Percentiles rank a stretch among this genome's conserved stretches.
These are phyloP conservation scores for Colletotrichum sp. DNA, from an alignment of 2,329 filamentous ascomycete species.

Conservation along the genomic window DNA sequence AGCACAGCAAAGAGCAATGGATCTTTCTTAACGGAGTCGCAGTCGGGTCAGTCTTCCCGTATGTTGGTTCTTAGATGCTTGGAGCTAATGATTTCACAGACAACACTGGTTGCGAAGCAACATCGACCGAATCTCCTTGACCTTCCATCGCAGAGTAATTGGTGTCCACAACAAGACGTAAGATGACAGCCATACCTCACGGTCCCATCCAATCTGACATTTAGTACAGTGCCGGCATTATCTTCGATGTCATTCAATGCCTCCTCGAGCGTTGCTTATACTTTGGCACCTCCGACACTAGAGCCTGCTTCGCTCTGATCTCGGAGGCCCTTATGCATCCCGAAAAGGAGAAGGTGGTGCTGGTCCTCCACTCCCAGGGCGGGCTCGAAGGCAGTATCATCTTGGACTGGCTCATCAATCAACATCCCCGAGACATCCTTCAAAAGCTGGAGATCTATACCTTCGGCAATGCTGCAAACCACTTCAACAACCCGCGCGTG, in stretches of 20 bases:
- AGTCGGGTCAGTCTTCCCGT: slow-evolving; percentile 51
- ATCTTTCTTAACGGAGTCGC: slow-evolving; percentile 80
- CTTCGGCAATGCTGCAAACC: slow-evolving; percentile 79
- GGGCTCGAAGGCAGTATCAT: slow-evolving; percentile 76
- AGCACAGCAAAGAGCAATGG: slow-evolving; percentile 71
- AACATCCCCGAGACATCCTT: slow-evolving; percentile 69
- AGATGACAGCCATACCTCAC: not conserved
- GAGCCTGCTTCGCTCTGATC: slow-evolving; percentile 65
- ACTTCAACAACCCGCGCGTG: slow-evolving; percentile 77
- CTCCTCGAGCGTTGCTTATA: slow-evolving; percentile 76
- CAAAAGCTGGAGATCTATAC: slow-evolving; percentile 78
- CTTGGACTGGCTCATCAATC: slow-evolving; percentile 78
- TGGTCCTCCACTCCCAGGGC: slow-evolving; percentile 80
- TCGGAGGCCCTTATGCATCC: slow-evolving; percentile 68
- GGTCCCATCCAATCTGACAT: not conserved
- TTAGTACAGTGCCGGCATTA: slow-evolving; percentile 56
- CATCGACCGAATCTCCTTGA: slow-evolving; percentile 72
- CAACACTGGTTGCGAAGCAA: slow-evolving; percentile 74
- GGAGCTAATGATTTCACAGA: slow-evolving; percentile 31
- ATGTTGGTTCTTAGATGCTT: accelerated
- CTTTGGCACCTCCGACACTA: slow-evolving; percentile 73
- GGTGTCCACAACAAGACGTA: slow-evolving; percentile 77
- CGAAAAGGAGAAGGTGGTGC: slow-evolving; percentile 69
- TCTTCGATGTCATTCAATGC: slow-evolving; percentile 81
- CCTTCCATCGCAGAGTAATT: slow-evolving; percentile 72